Percentiles rank a stretch among this genome's conserved stretches.
Evolutionary conservation across 441 rosid genomes (phyloP).

Genomic region (Aquilaria agallochum): DNA sequence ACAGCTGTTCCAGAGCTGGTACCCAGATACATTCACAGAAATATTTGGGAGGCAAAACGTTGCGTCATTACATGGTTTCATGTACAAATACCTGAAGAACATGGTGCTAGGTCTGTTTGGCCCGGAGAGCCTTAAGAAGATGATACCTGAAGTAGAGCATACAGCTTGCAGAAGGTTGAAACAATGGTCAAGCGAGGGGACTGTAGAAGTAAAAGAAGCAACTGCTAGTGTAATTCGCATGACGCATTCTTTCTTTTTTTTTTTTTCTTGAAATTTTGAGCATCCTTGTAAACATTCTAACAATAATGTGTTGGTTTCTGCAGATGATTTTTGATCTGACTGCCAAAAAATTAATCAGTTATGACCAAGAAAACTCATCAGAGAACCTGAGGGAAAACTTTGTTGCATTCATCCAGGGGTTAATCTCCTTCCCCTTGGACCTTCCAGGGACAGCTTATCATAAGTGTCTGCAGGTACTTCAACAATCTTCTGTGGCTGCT

Average conservation of each 20-base stretch:
- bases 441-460: conserved; percentile 97
- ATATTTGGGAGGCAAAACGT: conserved; percentile 87
- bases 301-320: conserved; percentile 10
- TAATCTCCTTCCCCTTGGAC: conserved; percentile 87
- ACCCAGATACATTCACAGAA: conserved; percentile 90
- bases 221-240: conserved; percentile 68
- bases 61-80: conserved; percentile 86
- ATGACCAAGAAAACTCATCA: conserved; percentile 68
- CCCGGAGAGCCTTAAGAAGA: conserved; percentile 75
- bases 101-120: conserved; percentile 91
- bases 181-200: conserved; percentile 58
- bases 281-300: conserved; percentile 18
- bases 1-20: conserved; percentile 89
- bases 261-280: neutral
- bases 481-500: neutral
- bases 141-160: conserved; percentile 78
- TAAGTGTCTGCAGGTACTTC: conserved; percentile 75
- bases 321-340: conserved; percentile 98
- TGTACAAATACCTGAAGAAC: conserved; percentile 91
- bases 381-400: conserved; percentile 87
- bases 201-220: conserved; percentile 80
- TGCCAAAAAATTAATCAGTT: conserved; percentile 89
- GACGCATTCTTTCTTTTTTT: conserved; percentile 6
- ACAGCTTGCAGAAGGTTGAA: conserved; percentile 48
- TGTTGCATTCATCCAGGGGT: conserved; percentile 82